Base-by-base conservation (phyloP, 2,329 filamentous ascomycete genomes). In the Fusarium pininemorale region DNA sequence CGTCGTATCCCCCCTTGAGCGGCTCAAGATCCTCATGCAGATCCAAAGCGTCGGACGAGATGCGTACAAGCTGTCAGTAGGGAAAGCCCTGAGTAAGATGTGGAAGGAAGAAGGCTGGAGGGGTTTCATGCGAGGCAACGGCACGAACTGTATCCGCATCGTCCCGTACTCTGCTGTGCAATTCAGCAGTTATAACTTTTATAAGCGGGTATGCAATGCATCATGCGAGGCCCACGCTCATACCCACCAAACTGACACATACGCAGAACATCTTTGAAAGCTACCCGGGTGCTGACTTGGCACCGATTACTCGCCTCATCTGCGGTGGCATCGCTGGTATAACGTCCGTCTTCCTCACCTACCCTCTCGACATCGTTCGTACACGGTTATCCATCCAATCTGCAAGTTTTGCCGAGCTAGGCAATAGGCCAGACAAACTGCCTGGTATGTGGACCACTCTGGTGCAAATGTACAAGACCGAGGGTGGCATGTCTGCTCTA, bases 91-190 rank as follows among this genome's bases (percentile, higher is more conserved):
- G 73, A 89, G 86, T 47, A 99, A 99, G 84, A 99, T 99, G 93
- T 98, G 96, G 92, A 91, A 88, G 77, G 96, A 99, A 81, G 96
- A 99, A 84, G 96, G 96, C 62, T 98, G 95, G 94, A 91, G 91
- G 82, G 96, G 96, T 1, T 97, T 98, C 83, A 97, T 99, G 95
- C 91, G 95, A 75, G 96, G 96, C 59, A 99, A 99, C 82, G 96
- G 96, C 73, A 98, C 95, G 70, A 99, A 99, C 83, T 99, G 96
- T 87, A 94, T 99, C 79, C 94, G 96, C 71, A 99, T 99, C 76
- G 94, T 99, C 59, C 96, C 96, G 9, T 99, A 99, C 83, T 98
- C 96, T 56, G 96, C 96, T 16, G 96, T 98, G 45, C 96, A 99
- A 81, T 99, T 99, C 83, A 96, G 96, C 77, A 97, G 95, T 81